Base-by-base conservation (phyloP, 139 green algal species). In the Chlamydomonas sp. region DNA sequence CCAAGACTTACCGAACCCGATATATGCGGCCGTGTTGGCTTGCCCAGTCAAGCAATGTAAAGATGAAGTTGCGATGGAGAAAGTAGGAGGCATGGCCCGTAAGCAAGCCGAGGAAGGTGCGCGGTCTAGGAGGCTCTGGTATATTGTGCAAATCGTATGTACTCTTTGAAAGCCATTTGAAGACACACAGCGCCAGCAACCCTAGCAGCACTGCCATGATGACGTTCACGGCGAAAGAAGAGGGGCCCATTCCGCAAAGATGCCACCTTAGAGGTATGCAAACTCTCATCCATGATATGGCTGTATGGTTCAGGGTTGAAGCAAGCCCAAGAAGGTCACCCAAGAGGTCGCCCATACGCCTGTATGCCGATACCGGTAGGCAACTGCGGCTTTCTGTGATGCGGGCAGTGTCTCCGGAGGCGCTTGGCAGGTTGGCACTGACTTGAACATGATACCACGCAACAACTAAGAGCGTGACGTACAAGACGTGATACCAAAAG, bases 111-210 rank as follows among this genome's bases (percentile, higher is more conserved):
- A 49, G 31, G 31, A 49, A 49, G 31, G 31, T 49, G 31, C 31
- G 31, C 31, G 31, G 31, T 49, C 31, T 49, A 71, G 66, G 66
- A 71, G 83, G 83, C 9, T 58, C n/a, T 5, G 84, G 84, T 20
- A 88, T 14, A 16, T 78, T 83, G 14, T 20, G 1, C 2, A 88
- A 63, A 57, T 83, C 75, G 12, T 80, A 87, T 3, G 6, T 74
- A 3, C 59, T 68, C 20, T 4, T 58, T 15, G 61, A 12, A 1
- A 86, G 31, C 4, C 12, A 3, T 2, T 4, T 63, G 2, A 86
- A 1, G 2, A 74, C 0, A 3, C 66, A 67, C 1, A 15, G 31
- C 4, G 80, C 0, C 2, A 1, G 10, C 15, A 87, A 12, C 2
- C 12, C 73, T 4, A 87, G 72, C 2, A 5, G 14, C 17, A 80